A percentile compares a stretch with the other conserved stretches of the same genome.
Conservation (phyloP, 2,329 filamentous ascomycete species). For the Chrysoporthe puriensis region DNA sequence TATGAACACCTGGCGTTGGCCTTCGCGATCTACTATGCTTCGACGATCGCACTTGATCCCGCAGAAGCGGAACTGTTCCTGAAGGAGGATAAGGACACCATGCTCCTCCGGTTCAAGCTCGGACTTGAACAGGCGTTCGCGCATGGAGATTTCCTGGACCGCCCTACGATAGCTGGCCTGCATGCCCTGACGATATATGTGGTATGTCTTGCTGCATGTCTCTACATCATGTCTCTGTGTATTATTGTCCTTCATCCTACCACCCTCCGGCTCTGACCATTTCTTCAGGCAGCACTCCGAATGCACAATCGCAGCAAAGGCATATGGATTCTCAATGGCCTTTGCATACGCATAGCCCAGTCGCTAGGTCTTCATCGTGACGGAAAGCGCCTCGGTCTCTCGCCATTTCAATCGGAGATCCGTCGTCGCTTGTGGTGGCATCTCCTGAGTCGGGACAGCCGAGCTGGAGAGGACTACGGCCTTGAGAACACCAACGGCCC, state of each 20-base stretch:
- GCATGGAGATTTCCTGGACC: conserved; percentile 44
- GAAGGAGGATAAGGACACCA: conserved; percentile 32
- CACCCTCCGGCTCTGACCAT: conserved; percentile 31
- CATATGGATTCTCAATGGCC: conserved; percentile 47
- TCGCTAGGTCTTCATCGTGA: conserved; percentile 46
- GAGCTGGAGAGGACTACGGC: conserved; percentile 45
- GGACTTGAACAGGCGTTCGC: conserved; percentile 45
- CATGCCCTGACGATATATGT: conserved; percentile 45
- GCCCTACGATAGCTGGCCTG: conserved; percentile 41
- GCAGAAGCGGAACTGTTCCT: conserved; percentile 41
- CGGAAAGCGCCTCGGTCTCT: conserved; percentile 49
- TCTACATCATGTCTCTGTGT: background rate
- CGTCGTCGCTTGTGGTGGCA: conserved; percentile 59
- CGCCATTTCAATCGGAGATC: conserved; percentile 58
- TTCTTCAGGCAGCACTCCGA: conserved; percentile 37
- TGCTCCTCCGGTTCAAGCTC: conserved; percentile 37
- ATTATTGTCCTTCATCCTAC: background rate
- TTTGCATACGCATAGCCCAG: conserved; percentile 51
- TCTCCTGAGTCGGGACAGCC: conserved; percentile 52
- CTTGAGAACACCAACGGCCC: conserved; percentile 32
- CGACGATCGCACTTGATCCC: conserved; percentile 45
- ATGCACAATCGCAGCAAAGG: conserved; percentile 40
- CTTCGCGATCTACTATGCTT: conserved; percentile 54
- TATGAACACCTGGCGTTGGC: conserved; percentile 42
- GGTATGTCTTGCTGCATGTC: conserved; percentile 34